These are phyloP conservation scores for Mycena filopes DNA, from an alignment of 768 basidiomycete genomes.

Conservation along the genomic window DNA sequence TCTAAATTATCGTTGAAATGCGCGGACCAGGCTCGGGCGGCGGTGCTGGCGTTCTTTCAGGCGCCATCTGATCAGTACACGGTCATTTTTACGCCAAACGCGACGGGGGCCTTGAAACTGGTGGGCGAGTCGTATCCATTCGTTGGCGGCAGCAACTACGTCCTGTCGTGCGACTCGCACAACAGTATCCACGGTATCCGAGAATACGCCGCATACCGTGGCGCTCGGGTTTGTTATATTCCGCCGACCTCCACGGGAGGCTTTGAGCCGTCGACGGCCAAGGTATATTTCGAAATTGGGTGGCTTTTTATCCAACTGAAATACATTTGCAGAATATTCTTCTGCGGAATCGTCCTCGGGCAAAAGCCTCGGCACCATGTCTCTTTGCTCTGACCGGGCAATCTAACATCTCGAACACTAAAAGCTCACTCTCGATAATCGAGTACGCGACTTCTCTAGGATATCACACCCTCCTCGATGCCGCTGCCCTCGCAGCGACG, in stretches of 20 bases:
- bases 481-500: conserved; percentile 82
- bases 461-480: conserved; percentile 82
- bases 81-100: conserved; percentile 85
- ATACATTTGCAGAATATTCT: conserved; percentile 62
- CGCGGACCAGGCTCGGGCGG: conserved; percentile 74
- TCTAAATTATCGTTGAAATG: conserved; percentile 75
- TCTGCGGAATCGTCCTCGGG: conserved; percentile 58
- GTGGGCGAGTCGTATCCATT: conserved; percentile 87
- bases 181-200: conserved; percentile 88
- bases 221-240: conserved; percentile 72
- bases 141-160: conserved; percentile 61
- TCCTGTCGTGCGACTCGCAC: conserved; percentile 83
- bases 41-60: conserved; percentile 81
- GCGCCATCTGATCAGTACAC: conserved; percentile 77
- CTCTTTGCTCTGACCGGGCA: conserved; percentile 83
- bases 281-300: conserved; percentile 56
- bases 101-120: conserved; percentile 82
- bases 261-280: conserved; percentile 64
- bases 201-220: conserved; percentile 68
- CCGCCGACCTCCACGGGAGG: conserved; percentile 73
- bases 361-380: conserved; percentile 57
- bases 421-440: conserved; percentile 73
- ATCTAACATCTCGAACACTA: conserved; percentile 85
- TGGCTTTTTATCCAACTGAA: conserved; percentile 35
- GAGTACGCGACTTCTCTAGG: conserved; percentile 73